A percentile compares a stretch with the other conserved stretches of the same genome.
Evolutionary conservation across 495 filamentous ascomycete genomes (phyloP).

Genomic region (Tuber indicum): DNA sequence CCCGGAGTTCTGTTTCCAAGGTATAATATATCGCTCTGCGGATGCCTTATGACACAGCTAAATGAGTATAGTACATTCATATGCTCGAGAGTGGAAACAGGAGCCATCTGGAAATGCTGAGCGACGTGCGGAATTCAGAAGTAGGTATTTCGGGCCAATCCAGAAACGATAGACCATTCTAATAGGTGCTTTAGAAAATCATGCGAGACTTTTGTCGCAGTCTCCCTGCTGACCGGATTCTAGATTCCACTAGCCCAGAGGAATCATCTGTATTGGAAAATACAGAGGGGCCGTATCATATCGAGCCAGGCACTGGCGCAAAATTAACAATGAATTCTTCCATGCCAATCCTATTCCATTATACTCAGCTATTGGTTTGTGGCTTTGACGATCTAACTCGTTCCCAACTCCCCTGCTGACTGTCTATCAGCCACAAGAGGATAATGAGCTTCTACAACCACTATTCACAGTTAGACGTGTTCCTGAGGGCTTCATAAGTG

Average conservation of each 20-base stretch:
- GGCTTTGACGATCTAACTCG: conserved; percentile 6
- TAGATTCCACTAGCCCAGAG: conserved; percentile 45
- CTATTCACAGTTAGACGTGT: conserved; percentile 52
- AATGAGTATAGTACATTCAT: conserved; percentile 58
- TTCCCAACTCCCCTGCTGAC: conserved; percentile 12
- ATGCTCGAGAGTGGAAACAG: conserved; percentile 68
- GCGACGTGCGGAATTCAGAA: conserved; percentile 54
- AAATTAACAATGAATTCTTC: conserved; percentile 54
- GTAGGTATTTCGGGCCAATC: conserved; percentile 24
- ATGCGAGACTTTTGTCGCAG: conserved; percentile 69
- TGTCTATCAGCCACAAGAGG: conserved; percentile 52
- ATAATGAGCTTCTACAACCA: conserved; percentile 51
- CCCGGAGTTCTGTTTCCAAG: conserved; percentile 61
- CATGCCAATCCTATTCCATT: conserved; percentile 45
- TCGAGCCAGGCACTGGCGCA: conserved; percentile 63
- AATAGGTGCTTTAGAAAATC: conserved; percentile 37
- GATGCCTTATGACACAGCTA: not conserved
- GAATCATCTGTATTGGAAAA: conserved; percentile 5
- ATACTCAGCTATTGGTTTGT: conserved; percentile 54
- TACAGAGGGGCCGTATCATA: conserved; percentile 50
- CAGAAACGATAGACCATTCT: conserved; percentile 18
- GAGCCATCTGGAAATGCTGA: conserved; percentile 52
- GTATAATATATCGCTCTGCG: conserved; percentile 1
- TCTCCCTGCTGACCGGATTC: conserved; percentile 66
- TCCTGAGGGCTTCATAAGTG: conserved; percentile 61